Evolutionary conservation across 2,329 filamentous ascomycete genomes (phyloP).

Genomic region (Conoideocrella luteorostrata): DNA sequence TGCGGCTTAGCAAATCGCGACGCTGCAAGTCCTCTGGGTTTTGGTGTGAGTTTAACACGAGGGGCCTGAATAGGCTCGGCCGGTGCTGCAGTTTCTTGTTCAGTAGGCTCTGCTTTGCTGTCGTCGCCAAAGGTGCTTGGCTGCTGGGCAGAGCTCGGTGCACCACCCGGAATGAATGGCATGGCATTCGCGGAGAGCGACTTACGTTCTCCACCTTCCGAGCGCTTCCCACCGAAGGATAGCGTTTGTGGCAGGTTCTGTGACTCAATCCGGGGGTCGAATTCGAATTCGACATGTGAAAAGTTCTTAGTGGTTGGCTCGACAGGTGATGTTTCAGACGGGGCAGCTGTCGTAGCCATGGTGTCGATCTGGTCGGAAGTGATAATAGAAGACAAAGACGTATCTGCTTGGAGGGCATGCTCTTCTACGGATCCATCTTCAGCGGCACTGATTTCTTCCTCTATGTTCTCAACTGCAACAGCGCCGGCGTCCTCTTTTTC

Average conservation of each 20-base stretch:
- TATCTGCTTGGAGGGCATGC: constrained; percentile 36
- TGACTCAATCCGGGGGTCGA: constrained; percentile 37
- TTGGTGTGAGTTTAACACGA: constrained; percentile 26
- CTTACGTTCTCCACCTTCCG: constrained; percentile 36
- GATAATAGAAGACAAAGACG: constrained; percentile 47
- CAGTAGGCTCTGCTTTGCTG: background rate
- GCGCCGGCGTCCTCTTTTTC: constrained; percentile 9
- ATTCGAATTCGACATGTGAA: constrained; percentile 56
- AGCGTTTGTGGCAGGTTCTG: constrained; percentile 46
- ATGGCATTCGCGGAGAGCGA: constrained; percentile 62
- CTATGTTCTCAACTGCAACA: constrained; percentile 12
- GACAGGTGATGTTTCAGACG: constrained; percentile 46
- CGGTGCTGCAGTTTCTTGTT: background rate
- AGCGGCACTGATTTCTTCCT: constrained; percentile 14
- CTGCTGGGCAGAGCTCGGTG: constrained; percentile 18
- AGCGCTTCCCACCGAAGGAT: constrained; percentile 39
- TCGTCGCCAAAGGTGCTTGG: constrained; percentile 5
- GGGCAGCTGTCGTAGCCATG: constrained; percentile 44
- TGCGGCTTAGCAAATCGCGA: constrained; percentile 39
- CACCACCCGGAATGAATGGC: constrained; percentile 53
- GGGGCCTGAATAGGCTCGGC: constrained; percentile 13
- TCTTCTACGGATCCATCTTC: constrained; percentile 33
- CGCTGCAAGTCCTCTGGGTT: constrained; percentile 34
- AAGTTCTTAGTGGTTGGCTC: constrained; percentile 37
- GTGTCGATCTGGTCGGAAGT: constrained; percentile 49